Evolutionary conservation across 2,329 filamentous ascomycete genomes (phyloP).

Genomic region (Diaporthe helianthi): DNA sequence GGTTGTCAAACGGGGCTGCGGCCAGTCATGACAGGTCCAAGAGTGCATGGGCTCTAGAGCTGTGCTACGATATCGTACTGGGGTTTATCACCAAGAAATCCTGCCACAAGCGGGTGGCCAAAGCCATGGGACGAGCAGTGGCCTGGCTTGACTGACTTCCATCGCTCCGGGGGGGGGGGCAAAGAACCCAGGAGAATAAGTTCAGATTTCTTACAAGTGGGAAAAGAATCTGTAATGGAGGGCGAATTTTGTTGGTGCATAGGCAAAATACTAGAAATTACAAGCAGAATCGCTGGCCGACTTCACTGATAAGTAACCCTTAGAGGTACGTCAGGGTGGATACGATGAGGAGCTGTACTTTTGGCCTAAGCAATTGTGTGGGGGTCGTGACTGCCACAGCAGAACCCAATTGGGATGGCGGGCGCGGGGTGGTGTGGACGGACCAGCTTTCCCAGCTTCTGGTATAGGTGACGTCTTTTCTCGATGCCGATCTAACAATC

Average conservation of each 20-base stretch:
- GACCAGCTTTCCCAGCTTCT: background rate
- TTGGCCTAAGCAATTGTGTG: conserved; percentile 5
- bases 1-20: background rate
- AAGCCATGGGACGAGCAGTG: background rate
- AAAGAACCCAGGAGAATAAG: background rate
- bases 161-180: too few relatives aligned
- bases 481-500: background rate
- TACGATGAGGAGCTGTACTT: background rate
- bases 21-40: background rate
- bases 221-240: background rate
- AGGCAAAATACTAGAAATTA: background rate
- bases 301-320: background rate
- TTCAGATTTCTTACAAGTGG: background rate
- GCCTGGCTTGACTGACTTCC: too few relatives aligned
- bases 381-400: conserved; percentile 2
- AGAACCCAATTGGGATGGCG: conserved; percentile 8
- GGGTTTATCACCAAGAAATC: background rate
- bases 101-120: background rate
- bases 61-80: background rate
- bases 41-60: background rate
- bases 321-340: conserved; percentile 12
- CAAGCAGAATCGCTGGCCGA: background rate
- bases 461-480: conserved; percentile 20
- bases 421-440: conserved; percentile 5
- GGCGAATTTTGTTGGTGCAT: background rate